These are phyloP conservation scores for Ogataea hybrid DNA, from an alignment of 1,139 yeast genomes.

Conservation along the genomic window DNA sequence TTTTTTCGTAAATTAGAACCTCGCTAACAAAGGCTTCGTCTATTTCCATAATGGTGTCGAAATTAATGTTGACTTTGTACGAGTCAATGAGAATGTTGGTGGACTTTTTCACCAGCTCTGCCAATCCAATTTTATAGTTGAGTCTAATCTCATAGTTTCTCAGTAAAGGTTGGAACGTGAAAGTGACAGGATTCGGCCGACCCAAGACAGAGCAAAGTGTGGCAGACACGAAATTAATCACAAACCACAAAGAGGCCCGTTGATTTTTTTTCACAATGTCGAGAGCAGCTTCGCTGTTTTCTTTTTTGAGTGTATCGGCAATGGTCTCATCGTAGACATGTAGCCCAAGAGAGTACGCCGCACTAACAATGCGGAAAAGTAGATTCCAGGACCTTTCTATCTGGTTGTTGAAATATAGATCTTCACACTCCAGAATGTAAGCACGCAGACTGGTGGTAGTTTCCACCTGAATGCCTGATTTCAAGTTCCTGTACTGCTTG, in stretches of 20 bases:
- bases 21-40: constrained; percentile 44
- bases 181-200: constrained; percentile 55
- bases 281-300: constrained; percentile 21
- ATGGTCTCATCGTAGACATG: constrained; percentile 40
- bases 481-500: constrained; percentile 42
- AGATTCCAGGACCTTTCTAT: constrained; percentile 41
- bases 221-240: constrained; percentile 46
- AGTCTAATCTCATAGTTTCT: constrained; percentile 38
- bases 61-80: constrained; percentile 45
- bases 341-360: constrained; percentile 51
- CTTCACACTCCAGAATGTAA: constrained; percentile 50
- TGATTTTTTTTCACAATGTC: constrained; percentile 30
- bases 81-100: constrained; percentile 53
- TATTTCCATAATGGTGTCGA: constrained; percentile 40
- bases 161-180: constrained; percentile 33
- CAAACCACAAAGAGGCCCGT: constrained; percentile 49
- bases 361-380: constrained; percentile 36
- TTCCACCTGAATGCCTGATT: constrained; percentile 46
- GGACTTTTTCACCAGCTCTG: constrained; percentile 49
- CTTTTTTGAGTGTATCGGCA: constrained; percentile 23
- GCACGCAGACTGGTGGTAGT: constrained; percentile 47
- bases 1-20: constrained; percentile 34
- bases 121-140: constrained; percentile 46
- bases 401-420: constrained; percentile 46
- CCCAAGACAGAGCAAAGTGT: constrained; percentile 53